Evolutionary conservation across 306 rosid genomes (phyloP).

Genomic region (Trifolium fragiferum): DNA sequence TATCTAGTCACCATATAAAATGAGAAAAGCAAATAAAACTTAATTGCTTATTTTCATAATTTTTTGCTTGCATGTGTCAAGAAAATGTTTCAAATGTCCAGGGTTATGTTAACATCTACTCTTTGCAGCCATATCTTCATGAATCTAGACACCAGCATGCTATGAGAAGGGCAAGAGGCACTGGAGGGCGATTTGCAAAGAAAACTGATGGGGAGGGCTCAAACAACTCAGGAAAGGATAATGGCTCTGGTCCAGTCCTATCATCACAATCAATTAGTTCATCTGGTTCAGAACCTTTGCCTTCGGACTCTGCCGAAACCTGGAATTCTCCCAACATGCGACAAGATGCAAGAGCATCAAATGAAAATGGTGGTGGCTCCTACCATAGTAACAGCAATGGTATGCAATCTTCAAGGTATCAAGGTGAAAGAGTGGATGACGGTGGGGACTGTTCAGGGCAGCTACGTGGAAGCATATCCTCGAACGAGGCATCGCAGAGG

Average conservation of each 20-base stretch:
- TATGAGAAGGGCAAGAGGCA: slow-evolving; percentile 92
- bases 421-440: slow-evolving; percentile 72
- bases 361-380: slow-evolving; percentile 55
- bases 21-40: slow-evolving; percentile 2
- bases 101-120: slow-evolving; percentile 42
- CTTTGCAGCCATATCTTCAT: slow-evolving; percentile 88
- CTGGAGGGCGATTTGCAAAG: slow-evolving; percentile 96
- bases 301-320: slow-evolving; percentile 68
- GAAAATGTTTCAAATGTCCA: not conserved
- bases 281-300: slow-evolving; percentile 82
- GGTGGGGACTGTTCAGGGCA: slow-evolving; percentile 73
- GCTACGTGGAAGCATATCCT: slow-evolving; percentile 63
- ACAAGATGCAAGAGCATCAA: slow-evolving; percentile 56
- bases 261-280: slow-evolving; percentile 84
- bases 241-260: slow-evolving; percentile 61
- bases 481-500: slow-evolving; percentile 67
- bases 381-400: slow-evolving; percentile 56
- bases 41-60: not conserved
- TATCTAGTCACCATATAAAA: not conserved
- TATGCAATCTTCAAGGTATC: slow-evolving; percentile 63
- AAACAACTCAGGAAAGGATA: slow-evolving; percentile 54
- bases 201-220: slow-evolving; percentile 54
- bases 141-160: slow-evolving; percentile 99
- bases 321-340: slow-evolving; percentile 75
- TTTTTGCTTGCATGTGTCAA: not conserved